Evolutionary conservation across 2,329 filamentous ascomycete species (phyloP).

Genomic region (Ophiostoma himal-ulmi): DNA sequence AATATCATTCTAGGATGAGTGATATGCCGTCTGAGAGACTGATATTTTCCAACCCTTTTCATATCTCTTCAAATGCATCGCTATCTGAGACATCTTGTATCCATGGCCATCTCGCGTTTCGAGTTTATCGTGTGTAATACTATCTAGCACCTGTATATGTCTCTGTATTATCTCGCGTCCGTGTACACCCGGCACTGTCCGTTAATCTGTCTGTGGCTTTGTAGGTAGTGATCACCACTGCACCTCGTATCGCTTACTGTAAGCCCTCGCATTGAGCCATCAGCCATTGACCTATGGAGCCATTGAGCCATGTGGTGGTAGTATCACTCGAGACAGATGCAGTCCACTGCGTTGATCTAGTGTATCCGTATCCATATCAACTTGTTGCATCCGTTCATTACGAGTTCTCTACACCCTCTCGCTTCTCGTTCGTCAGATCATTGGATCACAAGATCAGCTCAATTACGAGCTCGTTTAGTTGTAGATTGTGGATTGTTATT

Average conservation of each 20-base stretch:
- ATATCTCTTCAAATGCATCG: background rate
- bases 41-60: background rate
- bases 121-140: background rate
- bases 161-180: background rate
- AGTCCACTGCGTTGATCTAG: background rate
- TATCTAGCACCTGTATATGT: background rate
- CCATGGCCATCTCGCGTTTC: background rate
- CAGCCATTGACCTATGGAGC: background rate
- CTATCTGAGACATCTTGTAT: background rate
- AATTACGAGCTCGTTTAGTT: background rate
- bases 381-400: background rate
- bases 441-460: background rate
- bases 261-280: background rate
- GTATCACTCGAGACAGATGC: background rate
- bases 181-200: background rate
- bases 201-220: background rate
- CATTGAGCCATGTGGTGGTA: background rate
- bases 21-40: background rate
- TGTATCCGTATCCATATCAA: background rate
- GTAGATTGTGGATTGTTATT: background rate
- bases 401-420: background rate
- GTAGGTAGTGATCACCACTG: background rate
- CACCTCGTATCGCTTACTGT: slow-evolving; percentile 1
- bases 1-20: background rate
- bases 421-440: background rate